phyloP scores from a whole-genome alignment of 2,329 filamentous ascomycete genomes.

The Pseudonectria foliicola region DNA sequence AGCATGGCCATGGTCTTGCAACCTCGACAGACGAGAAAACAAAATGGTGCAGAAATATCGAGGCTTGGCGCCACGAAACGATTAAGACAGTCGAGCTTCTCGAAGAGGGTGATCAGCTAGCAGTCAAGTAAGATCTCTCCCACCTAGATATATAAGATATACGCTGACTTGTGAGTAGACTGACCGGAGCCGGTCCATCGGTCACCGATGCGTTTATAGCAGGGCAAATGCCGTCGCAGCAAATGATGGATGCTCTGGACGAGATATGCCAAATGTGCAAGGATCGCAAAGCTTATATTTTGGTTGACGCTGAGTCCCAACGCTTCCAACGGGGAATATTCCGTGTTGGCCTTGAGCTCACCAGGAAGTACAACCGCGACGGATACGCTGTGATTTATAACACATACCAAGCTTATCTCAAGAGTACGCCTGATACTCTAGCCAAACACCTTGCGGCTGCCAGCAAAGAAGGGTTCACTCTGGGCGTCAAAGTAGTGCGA shows the following conservation, averaged over 20 bases:
- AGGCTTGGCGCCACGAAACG: constrained; percentile 28
- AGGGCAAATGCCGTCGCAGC: constrained; percentile 28
- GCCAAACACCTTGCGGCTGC: constrained; percentile 40
- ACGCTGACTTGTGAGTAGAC: constrained; percentile 16
- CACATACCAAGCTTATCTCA: constrained; percentile 52
- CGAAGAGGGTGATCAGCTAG: constrained; percentile 28
- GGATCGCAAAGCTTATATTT: constrained; percentile 31
- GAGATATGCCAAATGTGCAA: constrained; percentile 30
- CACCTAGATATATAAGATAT: no score
- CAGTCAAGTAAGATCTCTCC: constrained; percentile 28
- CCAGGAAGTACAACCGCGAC: constrained; percentile 32
- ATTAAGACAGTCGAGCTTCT: constrained; percentile 26
- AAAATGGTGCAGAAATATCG: constrained; percentile 28
- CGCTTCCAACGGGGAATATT: constrained; percentile 25
- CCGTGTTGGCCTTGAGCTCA: constrained; percentile 29
- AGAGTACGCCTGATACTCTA: constrained; percentile 35
- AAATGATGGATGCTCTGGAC: constrained; percentile 34
- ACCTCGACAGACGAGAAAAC: constrained; percentile 34
- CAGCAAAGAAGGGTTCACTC: constrained; percentile 39
- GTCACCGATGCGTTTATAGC: constrained; percentile 32
- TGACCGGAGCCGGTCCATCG: constrained; percentile 35
- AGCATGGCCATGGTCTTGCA: constrained; percentile 19
- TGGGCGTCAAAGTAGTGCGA: constrained; percentile 49
- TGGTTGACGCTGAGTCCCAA: constrained; percentile 41
- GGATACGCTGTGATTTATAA: constrained; percentile 31